phyloP scores from a whole-genome alignment of 305 asterid species.

The Coffea humblotiana region DNA sequence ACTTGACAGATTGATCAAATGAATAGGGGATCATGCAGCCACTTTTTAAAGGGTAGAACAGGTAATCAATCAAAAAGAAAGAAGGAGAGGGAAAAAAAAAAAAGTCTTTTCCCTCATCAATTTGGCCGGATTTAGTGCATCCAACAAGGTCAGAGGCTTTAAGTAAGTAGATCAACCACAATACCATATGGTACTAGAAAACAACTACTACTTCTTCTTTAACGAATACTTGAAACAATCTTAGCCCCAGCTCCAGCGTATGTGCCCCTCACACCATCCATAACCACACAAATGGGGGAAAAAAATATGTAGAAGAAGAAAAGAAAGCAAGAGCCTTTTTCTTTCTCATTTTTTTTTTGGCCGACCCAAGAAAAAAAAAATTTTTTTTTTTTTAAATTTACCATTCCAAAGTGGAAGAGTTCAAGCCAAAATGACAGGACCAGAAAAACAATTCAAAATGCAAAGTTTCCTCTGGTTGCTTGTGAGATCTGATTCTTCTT shows the following conservation, averaged over 20 bases:
- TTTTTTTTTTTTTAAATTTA: not conserved
- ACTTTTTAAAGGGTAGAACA: slow-evolving; percentile 22
- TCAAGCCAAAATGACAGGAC: not conserved
- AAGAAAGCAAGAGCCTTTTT: not conserved
- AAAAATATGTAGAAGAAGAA: not conserved
- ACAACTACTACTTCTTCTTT: not conserved
- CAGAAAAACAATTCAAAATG: not conserved
- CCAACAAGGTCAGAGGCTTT: not conserved
- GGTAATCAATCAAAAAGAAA: slow-evolving; percentile 14
- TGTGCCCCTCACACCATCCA: not conserved
- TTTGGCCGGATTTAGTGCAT: slow-evolving; percentile 20
- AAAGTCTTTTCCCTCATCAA: slow-evolving; percentile 12
- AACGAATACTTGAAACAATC: not conserved
- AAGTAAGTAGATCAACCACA: slow-evolving; percentile 2
- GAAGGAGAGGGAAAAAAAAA: not conserved
- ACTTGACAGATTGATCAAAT: slow-evolving; percentile 3
- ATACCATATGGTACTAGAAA: not conserved
- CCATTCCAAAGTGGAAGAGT: not conserved
- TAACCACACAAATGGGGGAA: not conserved
- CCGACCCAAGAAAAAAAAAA: not conserved
- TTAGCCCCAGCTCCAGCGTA: slow-evolving; percentile 6
- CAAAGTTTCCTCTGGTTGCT: not conserved
- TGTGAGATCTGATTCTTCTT: slow-evolving; percentile 1
- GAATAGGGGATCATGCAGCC: slow-evolving; percentile 11
- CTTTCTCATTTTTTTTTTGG: not conserved